Percentiles rank a stretch among this genome's conserved stretches.
phyloP scores from a whole-genome alignment of 169 alveolate genomes.

The Babesia ovata region DNA sequence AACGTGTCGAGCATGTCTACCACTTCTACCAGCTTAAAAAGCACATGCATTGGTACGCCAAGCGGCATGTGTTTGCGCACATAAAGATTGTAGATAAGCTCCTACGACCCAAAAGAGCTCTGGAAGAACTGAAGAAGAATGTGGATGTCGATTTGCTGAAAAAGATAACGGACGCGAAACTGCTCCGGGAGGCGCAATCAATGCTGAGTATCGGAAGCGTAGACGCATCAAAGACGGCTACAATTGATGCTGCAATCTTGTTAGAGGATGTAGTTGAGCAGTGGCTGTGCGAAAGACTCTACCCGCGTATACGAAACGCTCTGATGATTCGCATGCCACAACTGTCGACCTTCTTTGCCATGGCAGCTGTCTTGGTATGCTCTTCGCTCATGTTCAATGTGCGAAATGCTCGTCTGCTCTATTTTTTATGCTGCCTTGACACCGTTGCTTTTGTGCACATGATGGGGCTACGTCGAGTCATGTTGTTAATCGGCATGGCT shows the following conservation, averaged over 20 bases:
- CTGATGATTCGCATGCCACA: slow-evolving; percentile 25
- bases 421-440: slow-evolving; percentile 1
- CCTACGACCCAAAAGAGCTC: slow-evolving; percentile 13
- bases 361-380: background rate
- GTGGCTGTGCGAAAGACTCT: slow-evolving; percentile 13
- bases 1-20: slow-evolving; percentile 15
- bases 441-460: slow-evolving; percentile 11
- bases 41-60: slow-evolving; percentile 22
- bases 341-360: slow-evolving; percentile 27
- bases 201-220: background rate
- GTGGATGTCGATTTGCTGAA: slow-evolving; percentile 8
- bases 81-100: background rate
- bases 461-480: slow-evolving; percentile 7
- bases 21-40: slow-evolving; percentile 32
- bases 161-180: background rate
- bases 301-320: slow-evolving; percentile 9
- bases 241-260: background rate
- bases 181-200: background rate
- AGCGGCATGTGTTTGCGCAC: slow-evolving; percentile 10
- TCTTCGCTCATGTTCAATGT: slow-evolving; percentile 3
- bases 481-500: background rate
- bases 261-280: slow-evolving; percentile 1
- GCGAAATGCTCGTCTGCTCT: background rate
- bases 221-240: background rate
- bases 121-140: slow-evolving; percentile 15